These are phyloP conservation scores for Agrocybe chaxingu DNA, from an alignment of 768 basidiomycete genomes.

Conservation along the genomic window DNA sequence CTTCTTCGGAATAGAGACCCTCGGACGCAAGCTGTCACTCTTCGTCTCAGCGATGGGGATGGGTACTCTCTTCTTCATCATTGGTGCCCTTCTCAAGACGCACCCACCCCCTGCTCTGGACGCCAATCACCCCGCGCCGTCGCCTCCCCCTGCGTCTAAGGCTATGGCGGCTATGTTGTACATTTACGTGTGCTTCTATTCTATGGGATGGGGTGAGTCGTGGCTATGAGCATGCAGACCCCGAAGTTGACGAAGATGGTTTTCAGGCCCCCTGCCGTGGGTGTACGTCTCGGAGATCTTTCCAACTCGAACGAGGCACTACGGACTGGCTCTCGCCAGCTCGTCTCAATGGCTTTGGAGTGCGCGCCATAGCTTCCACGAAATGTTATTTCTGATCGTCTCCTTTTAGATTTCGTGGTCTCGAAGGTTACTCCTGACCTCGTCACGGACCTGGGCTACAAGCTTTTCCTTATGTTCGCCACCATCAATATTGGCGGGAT, in stretches of 20 bases:
- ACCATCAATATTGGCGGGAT: conserved; percentile 72
- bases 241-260: conserved; percentile 17
- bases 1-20: conserved; percentile 60
- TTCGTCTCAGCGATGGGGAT: conserved; percentile 76
- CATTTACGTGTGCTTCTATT: conserved; percentile 85
- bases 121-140: conserved; percentile 22
- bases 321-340: conserved; percentile 72
- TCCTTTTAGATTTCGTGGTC: conserved; percentile 58
- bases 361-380: conserved; percentile 14
- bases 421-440: conserved; percentile 69
- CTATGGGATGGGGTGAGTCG: conserved; percentile 73
- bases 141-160: conserved; percentile 55
- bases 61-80: conserved; percentile 78
- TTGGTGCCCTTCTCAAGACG: conserved; percentile 80
- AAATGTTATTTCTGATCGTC: neutral
- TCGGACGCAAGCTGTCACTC: conserved; percentile 69
- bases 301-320: conserved; percentile 80
- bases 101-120: conserved; percentile 50
- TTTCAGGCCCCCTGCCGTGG: conserved; percentile 40
- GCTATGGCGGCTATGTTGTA: conserved; percentile 88
- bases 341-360: conserved; percentile 85
- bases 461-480: conserved; percentile 76
- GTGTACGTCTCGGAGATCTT: conserved; percentile 84
- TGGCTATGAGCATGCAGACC: neutral
- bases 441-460: conserved; percentile 60